These are phyloP conservation scores for Fusarium lyarnte DNA, from an alignment of 2,329 filamentous ascomycete species.

Conservation along the genomic window DNA sequence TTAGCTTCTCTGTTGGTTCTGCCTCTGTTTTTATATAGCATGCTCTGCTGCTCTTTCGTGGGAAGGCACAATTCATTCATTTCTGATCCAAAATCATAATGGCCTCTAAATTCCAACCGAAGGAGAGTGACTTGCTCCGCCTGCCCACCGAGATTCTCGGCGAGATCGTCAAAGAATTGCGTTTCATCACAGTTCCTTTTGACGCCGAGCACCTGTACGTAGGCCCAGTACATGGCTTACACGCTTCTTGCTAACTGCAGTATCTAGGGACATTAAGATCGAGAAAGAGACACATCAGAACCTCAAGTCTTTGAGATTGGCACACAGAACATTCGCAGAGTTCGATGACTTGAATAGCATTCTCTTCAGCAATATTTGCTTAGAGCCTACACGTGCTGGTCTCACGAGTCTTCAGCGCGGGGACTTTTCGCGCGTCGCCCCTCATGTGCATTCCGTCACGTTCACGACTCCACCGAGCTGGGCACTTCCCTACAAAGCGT, in stretches of 20 bases:
- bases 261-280: neutral
- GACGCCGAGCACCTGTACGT: neutral
- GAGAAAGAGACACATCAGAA: neutral
- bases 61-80: neutral
- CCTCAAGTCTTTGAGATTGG: neutral
- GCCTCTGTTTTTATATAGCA: accelerated
- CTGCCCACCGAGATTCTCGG: neutral
- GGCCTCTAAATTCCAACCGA: neutral
- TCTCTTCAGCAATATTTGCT: neutral
- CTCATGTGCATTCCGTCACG: neutral
- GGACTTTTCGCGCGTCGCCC: neutral
- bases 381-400: neutral
- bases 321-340: neutral
- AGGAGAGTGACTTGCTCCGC: neutral
- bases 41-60: neutral
- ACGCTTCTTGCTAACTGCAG: accelerated
- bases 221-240: accelerated
- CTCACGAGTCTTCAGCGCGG: neutral
- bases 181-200: no score
- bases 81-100: neutral
- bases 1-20: neutral
- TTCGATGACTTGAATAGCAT: neutral
- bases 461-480: neutral
- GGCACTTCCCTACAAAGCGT: neutral
- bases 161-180: neutral